phyloP scores from a whole-genome alignment of 2,329 filamentous ascomycete species.

The Huntiella abstrusa region DNA sequence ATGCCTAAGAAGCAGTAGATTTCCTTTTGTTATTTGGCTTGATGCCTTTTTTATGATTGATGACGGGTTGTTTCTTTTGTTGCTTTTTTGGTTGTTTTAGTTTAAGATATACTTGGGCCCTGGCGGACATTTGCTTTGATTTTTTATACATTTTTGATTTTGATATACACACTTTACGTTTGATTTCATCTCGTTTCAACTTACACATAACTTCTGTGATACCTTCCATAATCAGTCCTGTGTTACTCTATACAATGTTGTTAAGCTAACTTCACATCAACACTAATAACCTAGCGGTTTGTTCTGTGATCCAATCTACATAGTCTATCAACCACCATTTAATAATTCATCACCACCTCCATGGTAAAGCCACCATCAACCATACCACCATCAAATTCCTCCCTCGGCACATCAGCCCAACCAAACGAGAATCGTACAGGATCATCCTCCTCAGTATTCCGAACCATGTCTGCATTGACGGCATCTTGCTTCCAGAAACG shows the following conservation, averaged over 20 bases:
- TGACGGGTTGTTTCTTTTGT: background rate
- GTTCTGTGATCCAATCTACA: background rate
- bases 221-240: background rate
- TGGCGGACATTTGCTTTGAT: background rate
- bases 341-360: background rate
- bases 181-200: background rate
- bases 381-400: background rate
- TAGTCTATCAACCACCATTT: background rate
- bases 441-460: background rate
- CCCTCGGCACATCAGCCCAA: background rate
- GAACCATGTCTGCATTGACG: background rate
- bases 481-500: conserved; percentile 5
- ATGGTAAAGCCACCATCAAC: background rate
- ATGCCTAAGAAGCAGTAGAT: conserved; percentile 1
- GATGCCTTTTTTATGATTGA: background rate
- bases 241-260: background rate
- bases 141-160: background rate
- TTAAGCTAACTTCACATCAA: no score
- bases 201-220: background rate
- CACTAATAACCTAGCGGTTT: no score
- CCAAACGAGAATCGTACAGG: conserved; percentile 1
- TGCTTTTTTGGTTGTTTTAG: background rate
- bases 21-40: background rate
- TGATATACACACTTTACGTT: background rate
- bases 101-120: background rate